A percentile compares a stretch with the other conserved stretches of the same genome.
Conservation (phyloP, 306 rosid species). For the Crataegus laevigata region DNA sequence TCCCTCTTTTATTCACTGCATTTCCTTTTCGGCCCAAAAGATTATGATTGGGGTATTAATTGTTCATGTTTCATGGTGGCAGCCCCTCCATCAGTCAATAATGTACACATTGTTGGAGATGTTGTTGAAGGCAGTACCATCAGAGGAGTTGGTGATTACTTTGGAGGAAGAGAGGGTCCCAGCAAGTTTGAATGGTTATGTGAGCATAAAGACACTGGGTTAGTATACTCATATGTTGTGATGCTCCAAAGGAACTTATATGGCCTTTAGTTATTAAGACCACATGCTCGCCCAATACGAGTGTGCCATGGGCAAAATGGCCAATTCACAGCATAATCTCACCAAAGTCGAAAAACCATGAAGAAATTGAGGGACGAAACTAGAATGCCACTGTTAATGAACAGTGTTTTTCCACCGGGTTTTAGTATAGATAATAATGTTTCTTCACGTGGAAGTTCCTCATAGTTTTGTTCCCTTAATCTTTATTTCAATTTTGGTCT, state of each 20-base stretch:
- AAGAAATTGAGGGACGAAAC: too few relatives aligned
- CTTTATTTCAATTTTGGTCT: not conserved
- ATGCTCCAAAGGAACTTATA: slow-evolving; percentile 1
- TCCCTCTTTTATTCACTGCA: not conserved
- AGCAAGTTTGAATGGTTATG: slow-evolving; percentile 96
- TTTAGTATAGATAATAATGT: too few relatives aligned
- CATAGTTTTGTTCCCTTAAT: slow-evolving; percentile 2
- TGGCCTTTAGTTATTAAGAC: not conserved
- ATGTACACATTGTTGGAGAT: slow-evolving; percentile 76
- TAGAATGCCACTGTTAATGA: too few relatives aligned
- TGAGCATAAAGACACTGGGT: slow-evolving; percentile 67
- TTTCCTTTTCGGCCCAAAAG: not conserved
- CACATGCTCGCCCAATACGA: too few relatives aligned
- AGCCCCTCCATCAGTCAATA: slow-evolving; percentile 89
- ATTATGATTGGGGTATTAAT: not conserved
- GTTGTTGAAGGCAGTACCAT: slow-evolving; percentile 66
- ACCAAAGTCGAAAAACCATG: too few relatives aligned
- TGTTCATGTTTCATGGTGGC: slow-evolving; percentile 14
- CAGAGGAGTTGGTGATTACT: slow-evolving; percentile 88
- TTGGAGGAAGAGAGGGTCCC: slow-evolving; percentile 99
- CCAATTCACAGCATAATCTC: too few relatives aligned
- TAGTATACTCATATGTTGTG: slow-evolving; percentile 24
- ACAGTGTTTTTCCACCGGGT: too few relatives aligned
- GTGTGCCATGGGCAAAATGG: too few relatives aligned
- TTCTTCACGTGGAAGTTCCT: slow-evolving; percentile 12